Base-by-base conservation (phyloP, 148 eudicot species). In the Camellia japonica region DNA sequence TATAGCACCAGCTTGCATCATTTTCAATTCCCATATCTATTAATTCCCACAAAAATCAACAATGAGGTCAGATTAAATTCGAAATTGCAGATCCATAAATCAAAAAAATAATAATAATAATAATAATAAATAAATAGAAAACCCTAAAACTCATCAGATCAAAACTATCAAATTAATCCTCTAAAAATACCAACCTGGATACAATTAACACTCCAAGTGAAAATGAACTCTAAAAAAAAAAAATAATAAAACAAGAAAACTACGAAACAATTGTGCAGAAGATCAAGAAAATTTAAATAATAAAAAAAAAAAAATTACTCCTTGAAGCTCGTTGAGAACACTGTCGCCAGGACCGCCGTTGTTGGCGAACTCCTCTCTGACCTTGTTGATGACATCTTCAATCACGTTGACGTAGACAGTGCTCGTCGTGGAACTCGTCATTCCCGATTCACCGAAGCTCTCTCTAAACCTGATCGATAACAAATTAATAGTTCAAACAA, bases 1-100 rank as follows among this genome's bases (percentile, higher is more conserved):
- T 51, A 96, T 86, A 2, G 94, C 95, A 65, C 97, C 99, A 59
- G 93, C 95, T 80, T 90, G 91, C 88, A 93, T 92, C 99, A 96
- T 87, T 60, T 96, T 96, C 84, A 88, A 14, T 78, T 96, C 99
- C 99, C 99, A 96, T n/a, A 91, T 19, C 99, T 96, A 82, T 54
- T 70, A 64, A 18, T 49, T 49, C 71, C 63, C 62, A 76, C 3
- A 52, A 23, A 49, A 68, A 68, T 76, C 68, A 81, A 77, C 71
- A 68, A 58, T 74, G 55, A 52, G 41, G 72, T 6, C n/a, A 7
- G 16, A 46, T 3, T n/a, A 46, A 18, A 46, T 12, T 8, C 52
- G 8, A 1, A 5, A 71, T 51, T 4, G 7, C 62, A 61, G 43
- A 44, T 71, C 61, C 23, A 38, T 7, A 64, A 74, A 79, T 64